phyloP scores from a whole-genome alignment of 306 rosid genomes.

The Styphnolobium japonicum region DNA sequence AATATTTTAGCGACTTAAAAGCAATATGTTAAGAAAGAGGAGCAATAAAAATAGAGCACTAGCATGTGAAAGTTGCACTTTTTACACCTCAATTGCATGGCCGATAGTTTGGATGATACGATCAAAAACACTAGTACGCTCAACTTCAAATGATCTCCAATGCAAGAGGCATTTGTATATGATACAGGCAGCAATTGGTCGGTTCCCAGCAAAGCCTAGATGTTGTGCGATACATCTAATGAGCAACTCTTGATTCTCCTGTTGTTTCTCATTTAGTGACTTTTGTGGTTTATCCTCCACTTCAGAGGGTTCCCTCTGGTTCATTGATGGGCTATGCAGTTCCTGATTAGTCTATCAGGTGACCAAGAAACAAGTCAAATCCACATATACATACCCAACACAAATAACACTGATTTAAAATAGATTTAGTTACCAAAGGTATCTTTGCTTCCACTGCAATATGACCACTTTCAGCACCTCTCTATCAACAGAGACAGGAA shows the following conservation, averaged over 20 bases:
- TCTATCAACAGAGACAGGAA: slow-evolving; percentile 52
- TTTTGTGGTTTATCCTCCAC: slow-evolving; percentile 49
- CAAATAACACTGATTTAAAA: slow-evolving; percentile 20
- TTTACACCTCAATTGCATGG: slow-evolving; percentile 57
- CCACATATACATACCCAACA: slow-evolving; percentile 10
- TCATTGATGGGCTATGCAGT: slow-evolving; percentile 54
- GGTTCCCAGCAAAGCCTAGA: slow-evolving; percentile 54
- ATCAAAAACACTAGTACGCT: slow-evolving; percentile 53
- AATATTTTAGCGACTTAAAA: slow-evolving; percentile 26
- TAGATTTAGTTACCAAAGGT: slow-evolving; percentile 49
- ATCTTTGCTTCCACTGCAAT: slow-evolving; percentile 52
- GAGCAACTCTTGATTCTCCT: slow-evolving; percentile 57
- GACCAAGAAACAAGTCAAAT: slow-evolving; percentile 32
- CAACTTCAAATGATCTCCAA: slow-evolving; percentile 63
- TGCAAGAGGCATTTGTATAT: slow-evolving; percentile 59
- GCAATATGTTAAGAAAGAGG: background rate
- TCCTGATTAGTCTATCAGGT: slow-evolving; percentile 49
- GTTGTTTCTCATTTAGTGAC: slow-evolving; percentile 55
- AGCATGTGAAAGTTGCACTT: slow-evolving; percentile 16
- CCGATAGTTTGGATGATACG: slow-evolving; percentile 54
- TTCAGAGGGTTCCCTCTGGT: slow-evolving; percentile 54
- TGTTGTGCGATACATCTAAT: slow-evolving; percentile 52
- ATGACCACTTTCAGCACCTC: slow-evolving; percentile 72
- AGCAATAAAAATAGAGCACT: slow-evolving; percentile 13
- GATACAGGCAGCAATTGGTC: slow-evolving; percentile 56